phyloP scores from a whole-genome alignment of 2,329 filamentous ascomycete species.

The Dactylellina cionopaga region DNA sequence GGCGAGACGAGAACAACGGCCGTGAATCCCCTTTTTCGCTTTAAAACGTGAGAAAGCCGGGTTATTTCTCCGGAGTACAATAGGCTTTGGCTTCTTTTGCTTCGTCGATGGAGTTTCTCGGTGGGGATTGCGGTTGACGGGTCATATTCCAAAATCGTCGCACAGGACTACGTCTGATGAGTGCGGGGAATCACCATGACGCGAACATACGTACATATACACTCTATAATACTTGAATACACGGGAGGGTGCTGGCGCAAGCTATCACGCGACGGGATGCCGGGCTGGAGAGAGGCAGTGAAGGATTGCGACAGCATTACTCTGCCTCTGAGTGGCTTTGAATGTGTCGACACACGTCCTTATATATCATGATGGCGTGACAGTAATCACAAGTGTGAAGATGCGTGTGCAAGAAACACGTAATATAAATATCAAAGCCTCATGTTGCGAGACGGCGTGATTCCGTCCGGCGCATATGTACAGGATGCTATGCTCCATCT shows the following conservation, averaged over 20 bases:
- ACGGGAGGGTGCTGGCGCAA: too few species aligned
- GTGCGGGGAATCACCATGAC: conserved; percentile 53
- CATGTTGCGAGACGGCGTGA: background rate
- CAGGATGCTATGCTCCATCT: background rate
- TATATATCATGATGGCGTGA: conserved; percentile 6
- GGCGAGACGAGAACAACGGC: conserved; percentile 50
- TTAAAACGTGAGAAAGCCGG: conserved; percentile 38
- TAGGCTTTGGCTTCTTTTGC: conserved; percentile 21
- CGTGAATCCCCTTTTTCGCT: conserved; percentile 25
- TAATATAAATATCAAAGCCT: background rate
- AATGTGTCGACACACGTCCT: too few species aligned
- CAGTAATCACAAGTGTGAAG: background rate
- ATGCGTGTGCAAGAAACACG: background rate
- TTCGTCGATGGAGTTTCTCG: conserved; percentile 48
- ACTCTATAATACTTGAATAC: background rate
- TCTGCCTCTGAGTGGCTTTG: too few species aligned
- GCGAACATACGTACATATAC: conserved; percentile 40
- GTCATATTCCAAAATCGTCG: conserved; percentile 53
- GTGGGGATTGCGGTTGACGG: conserved; percentile 35
- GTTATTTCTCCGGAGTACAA: conserved; percentile 41
- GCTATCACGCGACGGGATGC: too few species aligned
- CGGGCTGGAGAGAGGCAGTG: too few species aligned
- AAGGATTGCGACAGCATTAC: too few species aligned
- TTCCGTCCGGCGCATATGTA: background rate
- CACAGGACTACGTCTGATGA: conserved; percentile 53